phyloP scores from a whole-genome alignment of 169 alveolate genomes.

The Eimeria praecox region DNA sequence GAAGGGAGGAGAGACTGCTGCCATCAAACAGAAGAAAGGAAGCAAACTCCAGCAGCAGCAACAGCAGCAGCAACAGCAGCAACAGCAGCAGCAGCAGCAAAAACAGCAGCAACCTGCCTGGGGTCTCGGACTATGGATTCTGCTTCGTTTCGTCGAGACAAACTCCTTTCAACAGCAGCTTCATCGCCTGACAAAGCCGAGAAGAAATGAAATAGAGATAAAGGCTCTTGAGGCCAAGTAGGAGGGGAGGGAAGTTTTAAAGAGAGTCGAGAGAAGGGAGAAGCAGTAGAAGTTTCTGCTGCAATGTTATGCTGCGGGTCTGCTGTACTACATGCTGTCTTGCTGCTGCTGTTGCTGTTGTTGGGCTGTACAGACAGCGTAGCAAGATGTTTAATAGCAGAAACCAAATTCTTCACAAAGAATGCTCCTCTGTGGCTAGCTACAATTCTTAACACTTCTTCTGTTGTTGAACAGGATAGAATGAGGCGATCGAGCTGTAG shows the following conservation, averaged over 20 bases:
- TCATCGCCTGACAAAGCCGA: background rate
- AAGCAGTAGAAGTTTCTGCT: background rate
- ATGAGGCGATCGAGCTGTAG: slow-evolving; percentile 84
- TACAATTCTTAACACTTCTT: slow-evolving; percentile 81
- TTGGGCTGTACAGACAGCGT: slow-evolving; percentile 4
- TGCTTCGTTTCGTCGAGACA: background rate
- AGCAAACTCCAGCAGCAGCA: background rate
- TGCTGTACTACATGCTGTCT: background rate
- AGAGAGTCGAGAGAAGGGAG: background rate
- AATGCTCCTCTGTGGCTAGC: slow-evolving; percentile 86
- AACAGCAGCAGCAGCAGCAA: background rate
- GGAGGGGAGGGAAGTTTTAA: slow-evolving; percentile 31
- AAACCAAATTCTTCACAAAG: slow-evolving; percentile 85
- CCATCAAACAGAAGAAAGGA: background rate
- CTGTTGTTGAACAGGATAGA: slow-evolving; percentile 64
- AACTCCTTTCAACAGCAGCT: slow-evolving; percentile 12
- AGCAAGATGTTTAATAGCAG: slow-evolving; percentile 80
- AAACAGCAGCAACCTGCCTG: slow-evolving; percentile 16
- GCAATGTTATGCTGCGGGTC: slow-evolving; percentile 31
- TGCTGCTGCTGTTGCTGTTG: slow-evolving; percentile 14
- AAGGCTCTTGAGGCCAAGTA: slow-evolving; percentile 38
- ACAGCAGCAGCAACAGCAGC: background rate
- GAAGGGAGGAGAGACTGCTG: background rate
- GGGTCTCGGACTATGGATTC: slow-evolving; percentile 56
- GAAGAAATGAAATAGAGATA: background rate